Evolutionary conservation across 768 basidiomycete species (phyloP), one percentile per base, ranked within the genome.

Genomic region (Russula foetens): DNA sequence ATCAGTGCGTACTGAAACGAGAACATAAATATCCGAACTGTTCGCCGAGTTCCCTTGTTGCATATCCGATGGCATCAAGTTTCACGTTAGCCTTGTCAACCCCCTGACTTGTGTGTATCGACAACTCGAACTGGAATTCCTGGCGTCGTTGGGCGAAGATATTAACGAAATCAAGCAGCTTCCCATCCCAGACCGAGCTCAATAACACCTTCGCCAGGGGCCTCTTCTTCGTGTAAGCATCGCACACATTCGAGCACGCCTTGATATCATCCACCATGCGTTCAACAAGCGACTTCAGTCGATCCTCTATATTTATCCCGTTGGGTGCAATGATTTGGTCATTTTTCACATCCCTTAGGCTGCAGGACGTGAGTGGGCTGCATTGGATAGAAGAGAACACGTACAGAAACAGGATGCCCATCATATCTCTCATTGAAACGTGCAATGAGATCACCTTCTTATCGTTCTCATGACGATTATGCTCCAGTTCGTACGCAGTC

Each of bases 341-440:
- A 35, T 75, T 73, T 29, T 64, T 67, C 33, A 74, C 63, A 17
- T 71, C 63, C 51, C 64, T 68, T 17, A 50, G 66, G 44, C 75
- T 76, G 53, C 1, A 38, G 23, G 4, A 50, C 14, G n/a, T 48
- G n/a, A 62, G 17, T 11, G 43, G 2, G 3, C 2, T 17, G 12
- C n/a, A 2, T 24, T 15, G 6, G 29, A 26, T 19, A 7, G 41
- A 4, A 11, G 28, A 3, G 0, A 45, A 2, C 21, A 56, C 63
- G 12, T n/a, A 63, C 63, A 38, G 44, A 19, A 61, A n/a, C 14
- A 61, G 38, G 4, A 57, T 52, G 12, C 66, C 55, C 75, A 82
- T 78, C 72, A 79, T 74, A 46, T 80, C 73, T 59, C 73, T 74
- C 80, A 83, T 83, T 60, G 79, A 75, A 11, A 82, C 66, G 38